These are phyloP conservation scores for Tilletia setariae DNA, from an alignment of 1,284 basidiomycete species.

Conservation along the genomic window DNA sequence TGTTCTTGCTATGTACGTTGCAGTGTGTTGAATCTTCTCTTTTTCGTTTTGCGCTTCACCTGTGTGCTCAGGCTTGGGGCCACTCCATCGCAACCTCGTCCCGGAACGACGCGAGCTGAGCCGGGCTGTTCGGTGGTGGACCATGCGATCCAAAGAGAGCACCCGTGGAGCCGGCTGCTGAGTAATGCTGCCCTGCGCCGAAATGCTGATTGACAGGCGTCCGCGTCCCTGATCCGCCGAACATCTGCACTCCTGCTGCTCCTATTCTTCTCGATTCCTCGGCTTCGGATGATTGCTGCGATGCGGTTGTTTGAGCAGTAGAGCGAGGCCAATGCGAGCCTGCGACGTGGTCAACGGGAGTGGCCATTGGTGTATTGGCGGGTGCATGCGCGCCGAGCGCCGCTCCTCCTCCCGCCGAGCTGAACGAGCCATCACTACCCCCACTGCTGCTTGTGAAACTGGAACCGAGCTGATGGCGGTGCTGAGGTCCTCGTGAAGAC, in stretches of 20 bases:
- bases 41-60: no score
- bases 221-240: neutral
- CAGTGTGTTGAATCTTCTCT: no score
- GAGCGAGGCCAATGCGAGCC: conserved; percentile 3
- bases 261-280: neutral
- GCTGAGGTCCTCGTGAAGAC: neutral
- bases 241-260: neutral
- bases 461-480: neutral
- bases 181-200: no score
- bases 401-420: neutral
- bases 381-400: conserved; percentile 24
- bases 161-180: neutral
- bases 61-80: neutral
- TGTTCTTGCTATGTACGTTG: no score
- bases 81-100: conserved; percentile 6
- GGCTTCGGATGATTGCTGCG: neutral
- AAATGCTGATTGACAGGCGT: neutral
- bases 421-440: conserved; percentile 22
- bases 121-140: neutral
- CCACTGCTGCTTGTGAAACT: conserved; percentile 17
- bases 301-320: neutral
- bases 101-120: neutral
- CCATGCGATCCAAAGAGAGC: neutral
- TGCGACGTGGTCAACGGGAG: conserved; percentile 30
- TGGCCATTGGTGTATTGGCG: conserved; percentile 37